Evolutionary conservation across 2,329 filamentous ascomycete species (phyloP).

Genomic region (Coniochaeta hoffmannii): DNA sequence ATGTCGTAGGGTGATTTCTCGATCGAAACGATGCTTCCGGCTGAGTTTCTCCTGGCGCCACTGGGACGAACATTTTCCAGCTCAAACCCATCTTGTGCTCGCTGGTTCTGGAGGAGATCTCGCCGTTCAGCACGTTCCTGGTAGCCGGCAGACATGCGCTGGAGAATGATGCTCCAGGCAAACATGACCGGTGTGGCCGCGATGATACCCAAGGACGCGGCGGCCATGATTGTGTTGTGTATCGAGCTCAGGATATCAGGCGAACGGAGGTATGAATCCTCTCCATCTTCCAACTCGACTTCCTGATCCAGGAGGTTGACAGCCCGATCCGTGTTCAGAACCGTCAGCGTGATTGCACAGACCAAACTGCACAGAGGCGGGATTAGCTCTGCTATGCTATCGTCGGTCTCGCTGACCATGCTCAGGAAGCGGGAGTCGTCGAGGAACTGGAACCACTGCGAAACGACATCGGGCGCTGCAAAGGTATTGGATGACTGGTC

Average conservation of each 20-base stretch:
- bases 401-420: slow-evolving; percentile 36
- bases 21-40: slow-evolving; percentile 55
- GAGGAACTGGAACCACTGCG: slow-evolving; percentile 71
- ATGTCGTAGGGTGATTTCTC: slow-evolving; percentile 52
- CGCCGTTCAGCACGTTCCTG: slow-evolving; percentile 53
- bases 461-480: slow-evolving; percentile 49
- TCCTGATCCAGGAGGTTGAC: slow-evolving; percentile 49
- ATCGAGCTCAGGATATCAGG: slow-evolving; percentile 63
- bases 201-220: slow-evolving; percentile 46
- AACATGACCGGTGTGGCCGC: slow-evolving; percentile 69
- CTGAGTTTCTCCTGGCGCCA: slow-evolving; percentile 47
- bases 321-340: slow-evolving; percentile 59
- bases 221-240: slow-evolving; percentile 60
- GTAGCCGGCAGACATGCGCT: slow-evolving; percentile 59
- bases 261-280: slow-evolving; percentile 60
- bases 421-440: slow-evolving; percentile 63
- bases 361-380: slow-evolving; percentile 62
- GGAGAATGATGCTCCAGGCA: slow-evolving; percentile 72
- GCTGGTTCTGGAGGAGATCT: slow-evolving; percentile 50
- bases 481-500: slow-evolving; percentile 49
- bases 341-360: slow-evolving; percentile 61
- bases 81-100: slow-evolving; percentile 50
- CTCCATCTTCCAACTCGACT: slow-evolving; percentile 30
- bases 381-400: slow-evolving; percentile 41
- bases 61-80: slow-evolving; percentile 27